Percentiles rank a stretch among this genome's conserved stretches.
phyloP scores from a whole-genome alignment of 2,329 filamentous ascomycete species.

The Cylindrodendrum hubeiense region DNA sequence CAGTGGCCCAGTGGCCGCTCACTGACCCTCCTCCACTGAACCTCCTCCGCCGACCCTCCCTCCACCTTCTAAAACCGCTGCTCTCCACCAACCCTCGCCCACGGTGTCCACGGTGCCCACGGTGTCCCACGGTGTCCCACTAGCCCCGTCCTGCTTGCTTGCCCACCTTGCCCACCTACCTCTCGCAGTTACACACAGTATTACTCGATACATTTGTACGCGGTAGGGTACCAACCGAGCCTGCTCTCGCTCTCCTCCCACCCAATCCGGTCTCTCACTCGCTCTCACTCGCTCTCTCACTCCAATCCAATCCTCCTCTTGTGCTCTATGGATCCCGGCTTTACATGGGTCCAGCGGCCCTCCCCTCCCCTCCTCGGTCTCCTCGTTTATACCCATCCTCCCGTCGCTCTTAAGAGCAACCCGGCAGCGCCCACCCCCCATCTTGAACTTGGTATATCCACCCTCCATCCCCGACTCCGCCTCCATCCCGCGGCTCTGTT shows the following conservation, averaged over 20 bases:
- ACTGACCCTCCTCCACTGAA: too few relatives aligned
- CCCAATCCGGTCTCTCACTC: background rate
- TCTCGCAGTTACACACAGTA: background rate
- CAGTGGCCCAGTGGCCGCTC: slow-evolving; percentile 26
- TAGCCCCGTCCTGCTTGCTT: background rate
- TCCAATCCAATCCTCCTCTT: background rate
- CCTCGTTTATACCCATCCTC: background rate
- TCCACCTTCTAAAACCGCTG: slow-evolving; percentile 9
- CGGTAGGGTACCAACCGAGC: background rate
- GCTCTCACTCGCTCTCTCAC: background rate
- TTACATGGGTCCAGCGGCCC: background rate
- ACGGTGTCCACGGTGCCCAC: background rate
- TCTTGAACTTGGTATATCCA: background rate
- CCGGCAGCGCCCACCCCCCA: background rate
- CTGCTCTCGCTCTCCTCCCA: background rate
- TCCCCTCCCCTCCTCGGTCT: background rate
- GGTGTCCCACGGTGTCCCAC: background rate
- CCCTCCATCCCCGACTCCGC: background rate
- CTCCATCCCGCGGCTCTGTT: background rate
- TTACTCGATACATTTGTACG: background rate
- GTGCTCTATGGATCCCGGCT: background rate
- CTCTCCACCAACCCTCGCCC: too few relatives aligned
- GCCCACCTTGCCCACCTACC: background rate
- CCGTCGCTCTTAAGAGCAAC: background rate
- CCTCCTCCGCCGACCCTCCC: slow-evolving; percentile 32